Conservation (phyloP, 805 yeast species). For the Pichia cephalocereana region DNA sequence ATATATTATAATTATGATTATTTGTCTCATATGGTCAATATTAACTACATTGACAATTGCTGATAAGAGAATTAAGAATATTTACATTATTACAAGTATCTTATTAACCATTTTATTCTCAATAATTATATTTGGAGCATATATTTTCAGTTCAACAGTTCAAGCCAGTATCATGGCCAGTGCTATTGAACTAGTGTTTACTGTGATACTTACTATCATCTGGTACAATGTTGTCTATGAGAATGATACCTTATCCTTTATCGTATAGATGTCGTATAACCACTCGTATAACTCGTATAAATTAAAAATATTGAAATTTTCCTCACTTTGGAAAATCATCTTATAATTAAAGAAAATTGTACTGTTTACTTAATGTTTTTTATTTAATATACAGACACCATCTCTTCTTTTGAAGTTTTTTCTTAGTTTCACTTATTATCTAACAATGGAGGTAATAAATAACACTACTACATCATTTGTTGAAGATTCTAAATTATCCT, state of each 20-base stretch:
- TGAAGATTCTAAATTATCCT: background rate
- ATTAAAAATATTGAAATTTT: background rate
- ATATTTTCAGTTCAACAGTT: conserved; percentile 11
- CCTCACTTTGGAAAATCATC: background rate
- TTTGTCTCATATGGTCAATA: conserved; percentile 13
- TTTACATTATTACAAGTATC: conserved; percentile 4
- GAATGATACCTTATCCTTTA: background rate
- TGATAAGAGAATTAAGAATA: conserved; percentile 10
- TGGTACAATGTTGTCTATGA: conserved; percentile 22
- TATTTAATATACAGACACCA: background rate
- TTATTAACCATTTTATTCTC: conserved; percentile 2
- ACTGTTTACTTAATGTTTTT: too few species aligned
- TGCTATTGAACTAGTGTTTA: conserved; percentile 15
- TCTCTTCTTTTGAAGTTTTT: too few species aligned
- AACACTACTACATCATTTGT: conserved; percentile 4
- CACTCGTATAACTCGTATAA: background rate
- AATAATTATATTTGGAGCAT: conserved; percentile 13
- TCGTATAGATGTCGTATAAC: background rate
- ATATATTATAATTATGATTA: conserved; percentile 12
- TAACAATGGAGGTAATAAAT: background rate
- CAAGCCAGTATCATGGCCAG: conserved; percentile 17
- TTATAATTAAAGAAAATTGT: too few species aligned
- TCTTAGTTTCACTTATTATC: too few species aligned
- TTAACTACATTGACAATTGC: conserved; percentile 15
- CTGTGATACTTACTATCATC: conserved; percentile 15